Evolutionary conservation across 805 yeast genomes (phyloP), one percentile per base, ranked within the genome.

Genomic region (Wickerhamomyces ciferrii): DNA sequence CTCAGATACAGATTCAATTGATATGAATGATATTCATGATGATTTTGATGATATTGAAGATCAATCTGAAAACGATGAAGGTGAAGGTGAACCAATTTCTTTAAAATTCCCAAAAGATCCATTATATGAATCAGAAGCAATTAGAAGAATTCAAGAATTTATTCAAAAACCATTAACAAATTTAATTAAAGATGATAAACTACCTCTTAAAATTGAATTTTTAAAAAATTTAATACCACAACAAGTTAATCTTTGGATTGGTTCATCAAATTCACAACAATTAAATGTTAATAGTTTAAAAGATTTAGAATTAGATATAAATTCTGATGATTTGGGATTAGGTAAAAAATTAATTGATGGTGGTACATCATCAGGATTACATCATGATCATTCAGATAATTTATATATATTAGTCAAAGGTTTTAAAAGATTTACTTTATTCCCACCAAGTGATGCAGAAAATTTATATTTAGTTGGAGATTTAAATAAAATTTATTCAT

Each of bases 321-420:
- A 41, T 1, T 52, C 58, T 15, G 46, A 51, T 2, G 62, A 63
- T 41, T 58, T 65, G 17, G 76, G 77, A 1, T 59, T 81, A 5
- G 87, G 87, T 1, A 76, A 78, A 55, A 65, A 65, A 20, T 62
- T 83, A 1, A 84, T 88, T 1, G 75, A 77, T 1, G 68, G 70
- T 1, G 84, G 84, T 2, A 69, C 81, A 1, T 82, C 89, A 0
- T 82, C 90, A 1, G 92, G 92, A 0, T 64, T 85, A 13, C 92
- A 85, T 54, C 92, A 85, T 59, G 92, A 85, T 59, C 91, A 84
- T 62, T 87, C 91, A 2, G 91, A 84, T 58, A 85, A 85, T 55
- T 65, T 85, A 32, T 85, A 85, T 58, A 69, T 84, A 5, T 76
- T 85, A 2, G 58, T 79, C 1, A 63, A 71, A 24, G 94, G 92